Percentiles rank a stretch among this genome's conserved stretches.
Evolutionary conservation across 2,329 filamentous ascomycete genomes (phyloP).

Genomic region (Scedosporium aurantiacum): DNA sequence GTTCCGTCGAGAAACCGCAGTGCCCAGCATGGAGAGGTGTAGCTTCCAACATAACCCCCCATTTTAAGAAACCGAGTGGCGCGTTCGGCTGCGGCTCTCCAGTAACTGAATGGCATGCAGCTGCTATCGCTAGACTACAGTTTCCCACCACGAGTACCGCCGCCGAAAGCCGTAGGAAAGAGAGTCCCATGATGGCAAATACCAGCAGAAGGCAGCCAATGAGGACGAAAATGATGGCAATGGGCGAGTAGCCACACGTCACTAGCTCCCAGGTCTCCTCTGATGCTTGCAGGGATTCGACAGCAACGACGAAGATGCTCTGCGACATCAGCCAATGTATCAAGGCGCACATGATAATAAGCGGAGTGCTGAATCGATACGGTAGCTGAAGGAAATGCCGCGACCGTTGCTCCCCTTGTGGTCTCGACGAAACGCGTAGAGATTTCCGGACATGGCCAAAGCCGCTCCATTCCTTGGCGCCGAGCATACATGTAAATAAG

Average conservation of each 20-base stretch:
- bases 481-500: neutral
- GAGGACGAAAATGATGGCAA: neutral
- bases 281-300: neutral
- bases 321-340: neutral
- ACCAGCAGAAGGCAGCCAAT: neutral
- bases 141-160: neutral
- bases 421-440: neutral
- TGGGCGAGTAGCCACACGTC: neutral
- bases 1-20: too few relatives aligned
- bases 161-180: neutral
- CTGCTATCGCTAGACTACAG: neutral
- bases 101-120: neutral
- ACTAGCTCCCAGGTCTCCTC: neutral
- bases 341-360: conserved; percentile 8
- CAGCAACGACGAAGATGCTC: neutral
- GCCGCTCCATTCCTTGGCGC: neutral
- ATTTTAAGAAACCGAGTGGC: too few relatives aligned
- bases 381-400: conserved; percentile 15
- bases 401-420: conserved; percentile 13
- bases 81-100: too few relatives aligned
- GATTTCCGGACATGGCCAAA: neutral
- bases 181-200: neutral
- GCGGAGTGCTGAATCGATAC: conserved; percentile 13
- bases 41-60: too few relatives aligned
- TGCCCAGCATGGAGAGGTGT: too few relatives aligned